phyloP scores from a whole-genome alignment of 176 grass and related monocot genomes.

The Carex scoparia region DNA sequence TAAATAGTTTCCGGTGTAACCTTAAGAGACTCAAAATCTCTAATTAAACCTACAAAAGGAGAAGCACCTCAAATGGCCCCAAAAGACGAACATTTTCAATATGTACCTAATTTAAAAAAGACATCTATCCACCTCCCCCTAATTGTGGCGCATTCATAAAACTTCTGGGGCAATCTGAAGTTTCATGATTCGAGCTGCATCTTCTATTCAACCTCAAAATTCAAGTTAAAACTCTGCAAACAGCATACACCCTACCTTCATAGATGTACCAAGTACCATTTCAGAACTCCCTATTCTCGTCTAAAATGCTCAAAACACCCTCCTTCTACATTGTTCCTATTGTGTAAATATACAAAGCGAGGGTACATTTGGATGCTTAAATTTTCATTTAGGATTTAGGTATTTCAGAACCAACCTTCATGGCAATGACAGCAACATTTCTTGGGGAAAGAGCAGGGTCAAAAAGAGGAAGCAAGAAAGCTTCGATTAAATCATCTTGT shows the following conservation, averaged over 20 bases:
- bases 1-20: not conserved
- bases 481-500: constrained; percentile 45
- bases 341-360: constrained; percentile 1
- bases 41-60: not conserved
- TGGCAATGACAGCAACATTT: constrained; percentile 66
- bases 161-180: not conserved
- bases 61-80: not conserved
- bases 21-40: not conserved
- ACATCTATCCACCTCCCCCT: not conserved
- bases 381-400: constrained; percentile 40
- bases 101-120: not conserved
- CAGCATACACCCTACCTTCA: constrained; percentile 2
- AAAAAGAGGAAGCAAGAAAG: constrained; percentile 65
- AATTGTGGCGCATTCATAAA: not conserved
- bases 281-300: constrained; percentile 15
- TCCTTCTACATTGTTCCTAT: not conserved
- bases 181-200: not conserved
- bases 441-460: constrained; percentile 82
- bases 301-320: constrained; percentile 6
- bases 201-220: not conserved
- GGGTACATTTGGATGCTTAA: not conserved
- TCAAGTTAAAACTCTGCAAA: not conserved
- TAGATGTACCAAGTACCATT: constrained; percentile 3
- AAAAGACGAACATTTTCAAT: not conserved
- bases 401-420: constrained; percentile 42